Base-by-base conservation (phyloP, 1,284 basidiomycete genomes). In the Baeospora myosura region DNA sequence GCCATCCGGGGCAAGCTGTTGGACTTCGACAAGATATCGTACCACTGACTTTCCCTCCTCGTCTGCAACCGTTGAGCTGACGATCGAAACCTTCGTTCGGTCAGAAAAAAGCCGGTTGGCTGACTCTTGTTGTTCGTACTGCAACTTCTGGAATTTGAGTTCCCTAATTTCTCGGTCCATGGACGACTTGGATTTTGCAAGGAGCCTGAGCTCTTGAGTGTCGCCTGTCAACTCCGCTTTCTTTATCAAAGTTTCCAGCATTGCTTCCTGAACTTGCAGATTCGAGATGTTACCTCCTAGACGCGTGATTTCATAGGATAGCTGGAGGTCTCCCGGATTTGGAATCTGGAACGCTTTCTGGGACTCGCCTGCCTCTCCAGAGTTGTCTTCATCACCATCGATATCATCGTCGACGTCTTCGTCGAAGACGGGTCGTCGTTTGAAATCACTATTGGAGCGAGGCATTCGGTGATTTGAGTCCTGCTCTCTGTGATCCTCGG, bases 151-250 rank as follows among this genome's bases (percentile, higher is more conserved):
- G 62, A 96, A 95, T 41, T 75, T 72, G 2, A 93, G 68, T 51
- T 92, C 85, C 23, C 91, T 73, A 23, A 92, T 68, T 55, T 98
- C 93, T 36, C 90, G 72, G 26, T 72, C 77, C 58, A 97, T 77
- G 0, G 89, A 79, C 6, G 81, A 73, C 52, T 86, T 87, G 0
- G 90, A 94, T 50, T 80, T 87, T 38, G 71, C 76, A 35, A 98
- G 73, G 16, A 98, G 72, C 42, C 76, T 77, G 18, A 94, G 72
- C 62, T 98, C 93, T 51, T 87, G 80, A 2, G 74, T 78, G 54
- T 92, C 89, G 0, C 94, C 95, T 0, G 90, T 92, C 31, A 98
- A 65, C 57, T 98, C 95, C 0, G 95, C 95, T 60, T 95, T 94
- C 49, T 88, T 83, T 52, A 96, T 88, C 23, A 98, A 68, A 1